Conservation (phyloP, 768 basidiomycete genomes). For the Panaeolus papilionaceus region DNA sequence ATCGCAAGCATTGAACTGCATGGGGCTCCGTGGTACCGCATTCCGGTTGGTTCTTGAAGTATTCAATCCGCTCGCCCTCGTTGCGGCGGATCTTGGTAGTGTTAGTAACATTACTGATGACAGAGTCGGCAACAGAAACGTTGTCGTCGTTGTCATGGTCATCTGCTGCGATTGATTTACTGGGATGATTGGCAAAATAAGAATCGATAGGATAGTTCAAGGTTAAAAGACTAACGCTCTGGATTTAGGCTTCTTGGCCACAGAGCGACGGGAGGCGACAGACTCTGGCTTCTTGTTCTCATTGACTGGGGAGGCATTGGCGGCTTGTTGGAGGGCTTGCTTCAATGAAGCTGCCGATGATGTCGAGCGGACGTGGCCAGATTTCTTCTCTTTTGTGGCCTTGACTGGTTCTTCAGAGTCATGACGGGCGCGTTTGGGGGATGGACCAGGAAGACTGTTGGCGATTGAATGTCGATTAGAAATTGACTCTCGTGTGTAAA, state of each 20-base stretch:
- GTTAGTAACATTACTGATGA: slow-evolving; percentile 44
- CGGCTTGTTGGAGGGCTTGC: slow-evolving; percentile 29
- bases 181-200: slow-evolving; percentile 18
- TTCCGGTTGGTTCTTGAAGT: slow-evolving; percentile 66
- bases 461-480: slow-evolving; percentile 11
- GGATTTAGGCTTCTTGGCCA: slow-evolving; percentile 29
- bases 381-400: slow-evolving; percentile 32
- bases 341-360: slow-evolving; percentile 41
- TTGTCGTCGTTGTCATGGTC: slow-evolving; percentile 54
- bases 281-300: slow-evolving; percentile 30
- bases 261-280: slow-evolving; percentile 18
- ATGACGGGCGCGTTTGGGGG: slow-evolving; percentile 33
- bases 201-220: neutral
- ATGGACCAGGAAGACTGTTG: slow-evolving; percentile 36
- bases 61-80: slow-evolving; percentile 67
- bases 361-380: slow-evolving; percentile 28
- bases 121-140: slow-evolving; percentile 61
- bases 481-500: slow-evolving; percentile 14
- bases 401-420: slow-evolving; percentile 27
- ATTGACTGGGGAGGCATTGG: slow-evolving; percentile 23
- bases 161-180: slow-evolving; percentile 35
- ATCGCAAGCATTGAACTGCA: slow-evolving; percentile 63
- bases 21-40: slow-evolving; percentile 63
- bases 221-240: slow-evolving; percentile 30
- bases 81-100: slow-evolving; percentile 54